Conservation (phyloP, 2,329 filamentous ascomycete species). For the Pseudogymnoascus pannorum region DNA sequence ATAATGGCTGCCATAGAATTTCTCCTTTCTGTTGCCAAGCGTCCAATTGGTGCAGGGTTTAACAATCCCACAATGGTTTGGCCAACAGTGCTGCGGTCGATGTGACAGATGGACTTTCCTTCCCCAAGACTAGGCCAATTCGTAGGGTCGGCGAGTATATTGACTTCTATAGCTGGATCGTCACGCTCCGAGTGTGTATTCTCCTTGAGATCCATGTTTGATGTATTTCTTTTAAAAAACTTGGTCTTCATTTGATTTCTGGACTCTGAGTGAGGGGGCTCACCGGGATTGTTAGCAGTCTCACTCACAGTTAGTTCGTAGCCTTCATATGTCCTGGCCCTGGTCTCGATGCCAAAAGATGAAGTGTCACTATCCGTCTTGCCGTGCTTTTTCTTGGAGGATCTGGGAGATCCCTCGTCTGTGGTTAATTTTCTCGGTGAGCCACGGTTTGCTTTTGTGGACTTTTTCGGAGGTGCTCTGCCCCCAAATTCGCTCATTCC, state of each 20-base stretch:
- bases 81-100: not conserved
- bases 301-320: not conserved
- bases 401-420: not conserved
- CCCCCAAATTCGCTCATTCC: not conserved
- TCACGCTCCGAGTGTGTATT: not conserved
- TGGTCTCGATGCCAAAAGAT: not conserved
- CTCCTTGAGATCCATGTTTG: constrained; percentile 2
- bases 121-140: constrained; percentile 9
- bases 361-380: constrained; percentile 7
- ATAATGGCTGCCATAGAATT: constrained; percentile 3
- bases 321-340: not conserved
- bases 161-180: not conserved
- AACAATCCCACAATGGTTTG: not conserved
- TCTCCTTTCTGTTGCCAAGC: not conserved
- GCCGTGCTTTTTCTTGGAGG: not conserved
- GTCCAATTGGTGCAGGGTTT: not conserved
- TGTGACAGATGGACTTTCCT: not conserved
- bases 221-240: not conserved
- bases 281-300: not conserved
- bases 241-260: not conserved
- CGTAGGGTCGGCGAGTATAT: constrained; percentile 3
- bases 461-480: not conserved
- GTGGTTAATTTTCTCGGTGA: not conserved
- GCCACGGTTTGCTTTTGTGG: not conserved
- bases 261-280: not conserved